phyloP scores from a whole-genome alignment of 2,329 filamentous ascomycete species.

The Chrysoporthe cubensis region DNA sequence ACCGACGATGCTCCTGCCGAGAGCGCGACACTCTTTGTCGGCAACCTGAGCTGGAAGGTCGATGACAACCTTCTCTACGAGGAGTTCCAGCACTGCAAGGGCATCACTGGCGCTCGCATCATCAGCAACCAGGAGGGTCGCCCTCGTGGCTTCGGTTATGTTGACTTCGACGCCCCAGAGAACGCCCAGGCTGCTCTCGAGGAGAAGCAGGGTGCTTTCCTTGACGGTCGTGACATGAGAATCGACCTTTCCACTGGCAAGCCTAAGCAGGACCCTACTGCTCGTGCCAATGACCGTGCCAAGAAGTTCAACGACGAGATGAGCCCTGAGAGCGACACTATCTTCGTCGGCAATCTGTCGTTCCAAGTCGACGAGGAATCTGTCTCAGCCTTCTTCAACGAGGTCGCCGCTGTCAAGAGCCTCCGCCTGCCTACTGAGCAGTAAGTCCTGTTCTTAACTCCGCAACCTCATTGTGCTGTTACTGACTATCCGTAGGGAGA shows the following conservation, averaged over 20 bases:
- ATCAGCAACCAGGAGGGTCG: conserved; percentile 82
- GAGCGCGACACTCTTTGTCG: conserved; percentile 78
- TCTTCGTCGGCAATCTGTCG: conserved; percentile 90
- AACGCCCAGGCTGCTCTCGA: conserved; percentile 44
- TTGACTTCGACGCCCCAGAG: conserved; percentile 75
- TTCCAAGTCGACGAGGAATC: conserved; percentile 81
- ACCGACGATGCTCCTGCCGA: conserved; percentile 52
- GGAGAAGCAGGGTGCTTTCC: conserved; percentile 41
- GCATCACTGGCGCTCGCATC: conserved; percentile 73
- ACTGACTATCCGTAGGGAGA: conserved; percentile 59
- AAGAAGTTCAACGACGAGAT: conserved; percentile 76
- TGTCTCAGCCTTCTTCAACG: conserved; percentile 74
- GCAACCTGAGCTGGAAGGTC: conserved; percentile 88
- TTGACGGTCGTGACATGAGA: conserved; percentile 43
- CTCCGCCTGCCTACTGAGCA: conserved; percentile 87
- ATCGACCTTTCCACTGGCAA: conserved; percentile 44
- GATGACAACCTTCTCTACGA: conserved; percentile 81
- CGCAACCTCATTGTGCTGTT: conserved; percentile 16
- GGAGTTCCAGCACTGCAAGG: conserved; percentile 80
- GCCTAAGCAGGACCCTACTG: conserved; percentile 36
- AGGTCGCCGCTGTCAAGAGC: conserved; percentile 72
- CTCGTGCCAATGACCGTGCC: conserved; percentile 67
- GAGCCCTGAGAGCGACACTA: conserved; percentile 80
- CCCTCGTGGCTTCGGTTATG: conserved; percentile 92
- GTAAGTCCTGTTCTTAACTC: conserved; percentile 46